Conservation (phyloP, 2,329 filamentous ascomycete genomes). For the Fusarium equiseti region DNA sequence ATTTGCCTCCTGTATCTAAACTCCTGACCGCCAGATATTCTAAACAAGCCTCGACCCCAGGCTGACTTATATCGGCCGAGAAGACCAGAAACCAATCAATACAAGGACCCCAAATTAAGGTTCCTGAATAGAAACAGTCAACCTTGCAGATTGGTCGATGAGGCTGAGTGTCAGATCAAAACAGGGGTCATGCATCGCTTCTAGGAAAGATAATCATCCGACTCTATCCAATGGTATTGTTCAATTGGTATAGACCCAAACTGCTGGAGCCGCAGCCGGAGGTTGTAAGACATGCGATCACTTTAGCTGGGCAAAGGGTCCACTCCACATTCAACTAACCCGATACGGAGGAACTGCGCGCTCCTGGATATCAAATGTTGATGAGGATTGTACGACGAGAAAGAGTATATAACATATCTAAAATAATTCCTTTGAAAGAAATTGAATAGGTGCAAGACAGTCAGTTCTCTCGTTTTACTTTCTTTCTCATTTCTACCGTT, state of each 20-base stretch:
- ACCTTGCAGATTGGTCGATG: neutral
- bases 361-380: neutral
- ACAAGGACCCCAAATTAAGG: neutral
- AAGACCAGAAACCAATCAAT: neutral
- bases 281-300: conserved; percentile 1
- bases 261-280: neutral
- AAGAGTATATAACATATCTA: neutral
- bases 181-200: conserved; percentile 1
- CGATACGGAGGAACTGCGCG: neutral
- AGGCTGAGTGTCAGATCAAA: conserved; percentile 4
- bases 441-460: too few relatives aligned
- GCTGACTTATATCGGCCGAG: neutral
- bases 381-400: neutral
- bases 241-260: neutral
- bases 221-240: neutral
- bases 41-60: neutral
- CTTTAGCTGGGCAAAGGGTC: conserved; percentile 4
- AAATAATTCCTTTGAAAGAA: too few relatives aligned
- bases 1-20: neutral
- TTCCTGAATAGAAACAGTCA: neutral
- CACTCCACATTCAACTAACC: neutral
- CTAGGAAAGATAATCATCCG: neutral
- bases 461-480: too few relatives aligned
- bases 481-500: neutral
- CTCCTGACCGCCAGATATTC: neutral